Percentiles rank a stretch among this genome's conserved stretches.
These are phyloP conservation scores for Knufia fluminis DNA, from an alignment of 2,329 filamentous ascomycete species.

Conservation along the genomic window DNA sequence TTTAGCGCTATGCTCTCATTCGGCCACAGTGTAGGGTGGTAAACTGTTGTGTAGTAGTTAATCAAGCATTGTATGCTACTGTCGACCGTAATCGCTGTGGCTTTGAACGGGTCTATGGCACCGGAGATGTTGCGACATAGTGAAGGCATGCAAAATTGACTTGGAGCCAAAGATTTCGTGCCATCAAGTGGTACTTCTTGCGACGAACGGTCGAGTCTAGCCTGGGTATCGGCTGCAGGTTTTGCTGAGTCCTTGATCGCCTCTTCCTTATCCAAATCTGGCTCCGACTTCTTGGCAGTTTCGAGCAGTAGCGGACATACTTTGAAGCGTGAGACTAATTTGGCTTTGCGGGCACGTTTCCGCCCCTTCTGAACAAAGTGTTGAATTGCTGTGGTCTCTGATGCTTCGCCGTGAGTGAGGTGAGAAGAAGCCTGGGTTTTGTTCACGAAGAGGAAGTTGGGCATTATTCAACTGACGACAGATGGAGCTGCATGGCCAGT, in stretches of 20 bases:
- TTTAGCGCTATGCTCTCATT: conserved; percentile 10
- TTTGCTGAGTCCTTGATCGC: background rate
- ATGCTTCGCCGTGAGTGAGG: conserved; percentile 17
- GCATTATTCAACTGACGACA: no score
- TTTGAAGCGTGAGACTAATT: background rate
- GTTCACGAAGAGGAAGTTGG: conserved; percentile 18
- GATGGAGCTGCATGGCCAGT: background rate
- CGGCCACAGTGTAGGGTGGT: conserved; percentile 11
- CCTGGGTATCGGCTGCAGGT: background rate
- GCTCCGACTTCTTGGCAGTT: background rate
- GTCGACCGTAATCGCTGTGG: conserved; percentile 1
- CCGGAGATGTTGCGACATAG: background rate
- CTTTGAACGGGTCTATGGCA: conserved; percentile 2
- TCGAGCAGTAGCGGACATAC: background rate
- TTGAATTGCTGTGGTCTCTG: conserved; percentile 19
- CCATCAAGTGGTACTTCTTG: no score
- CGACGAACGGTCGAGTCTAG: background rate
- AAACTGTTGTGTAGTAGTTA: conserved; percentile 10
- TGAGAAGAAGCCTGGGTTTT: conserved; percentile 17
- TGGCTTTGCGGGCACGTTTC: background rate
- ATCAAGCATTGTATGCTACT: conserved; percentile 2
- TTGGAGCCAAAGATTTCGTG: no score
- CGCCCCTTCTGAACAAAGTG: conserved; percentile 15
- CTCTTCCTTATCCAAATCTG: background rate
- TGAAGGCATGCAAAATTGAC: background rate